Conservation (phyloP, 495 filamentous ascomycete species). For the Mycothermus thermophilus region DNA sequence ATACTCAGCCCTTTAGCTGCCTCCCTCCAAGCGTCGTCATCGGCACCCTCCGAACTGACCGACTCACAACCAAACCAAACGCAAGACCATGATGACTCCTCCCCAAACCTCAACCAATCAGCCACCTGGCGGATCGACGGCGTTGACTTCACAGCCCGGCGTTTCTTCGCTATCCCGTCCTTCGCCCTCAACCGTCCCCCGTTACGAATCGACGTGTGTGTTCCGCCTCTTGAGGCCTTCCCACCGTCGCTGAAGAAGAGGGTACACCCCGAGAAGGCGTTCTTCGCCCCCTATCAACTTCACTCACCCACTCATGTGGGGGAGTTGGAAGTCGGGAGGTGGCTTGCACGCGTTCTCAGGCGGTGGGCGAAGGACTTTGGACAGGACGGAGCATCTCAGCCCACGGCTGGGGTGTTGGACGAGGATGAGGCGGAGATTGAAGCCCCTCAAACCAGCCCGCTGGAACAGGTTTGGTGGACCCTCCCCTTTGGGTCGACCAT, state of each 20-base stretch:
- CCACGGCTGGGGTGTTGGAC: too few species aligned
- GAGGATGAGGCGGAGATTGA: too few species aligned
- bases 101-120: constrained; percentile 21
- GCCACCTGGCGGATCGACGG: constrained; percentile 26
- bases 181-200: constrained; percentile 22
- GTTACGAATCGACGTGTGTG: constrained; percentile 27
- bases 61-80: neutral
- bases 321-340: constrained; percentile 17
- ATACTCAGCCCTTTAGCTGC: constrained; percentile 17
- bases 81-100: neutral
- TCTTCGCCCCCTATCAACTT: constrained; percentile 11
- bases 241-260: constrained; percentile 13
- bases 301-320: constrained; percentile 11
- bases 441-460: too few species aligned
- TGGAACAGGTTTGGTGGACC: too few species aligned
- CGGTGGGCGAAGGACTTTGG: too few species aligned
- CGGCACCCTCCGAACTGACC: neutral
- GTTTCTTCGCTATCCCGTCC: constrained; percentile 23
- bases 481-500: too few species aligned
- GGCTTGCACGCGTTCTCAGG: constrained; percentile 21
- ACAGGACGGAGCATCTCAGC: too few species aligned
- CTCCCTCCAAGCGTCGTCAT: constrained; percentile 1
- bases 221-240: constrained; percentile 23
- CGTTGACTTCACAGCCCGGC: constrained; percentile 21
- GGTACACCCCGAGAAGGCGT: constrained; percentile 18